Conservation (phyloP, 2,329 filamentous ascomycete species). For the Chaetothyriales sp. region DNA sequence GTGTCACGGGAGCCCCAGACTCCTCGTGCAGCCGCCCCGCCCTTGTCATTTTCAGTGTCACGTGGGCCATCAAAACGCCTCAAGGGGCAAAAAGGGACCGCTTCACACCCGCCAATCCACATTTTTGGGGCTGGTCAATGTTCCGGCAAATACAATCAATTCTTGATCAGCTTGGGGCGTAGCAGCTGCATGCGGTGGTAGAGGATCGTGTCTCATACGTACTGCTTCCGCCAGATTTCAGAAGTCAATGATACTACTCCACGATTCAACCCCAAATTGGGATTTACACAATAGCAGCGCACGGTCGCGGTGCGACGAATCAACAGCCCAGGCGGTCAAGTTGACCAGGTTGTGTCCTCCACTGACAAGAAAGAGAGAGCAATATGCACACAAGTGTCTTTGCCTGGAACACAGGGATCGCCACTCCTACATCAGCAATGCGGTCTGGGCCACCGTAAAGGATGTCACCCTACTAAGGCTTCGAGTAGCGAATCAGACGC, state of each 20-base stretch:
- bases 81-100: no score
- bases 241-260: not conserved
- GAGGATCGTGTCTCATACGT: not conserved
- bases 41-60: not conserved
- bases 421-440: not conserved
- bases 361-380: not conserved
- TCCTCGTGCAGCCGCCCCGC: no score
- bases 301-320: not conserved
- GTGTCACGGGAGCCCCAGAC: not conserved
- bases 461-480: not conserved
- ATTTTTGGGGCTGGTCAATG: no score
- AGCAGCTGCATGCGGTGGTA: not conserved
- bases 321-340: not conserved
- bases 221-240: not conserved
- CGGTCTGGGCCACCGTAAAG: not conserved
- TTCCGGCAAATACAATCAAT: not conserved
- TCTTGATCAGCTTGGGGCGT: no score
- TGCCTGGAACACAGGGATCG: not conserved
- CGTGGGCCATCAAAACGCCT: not conserved
- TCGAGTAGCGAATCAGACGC: not conserved
- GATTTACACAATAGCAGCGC: not conserved
- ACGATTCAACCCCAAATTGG: not conserved
- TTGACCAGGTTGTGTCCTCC: not conserved
- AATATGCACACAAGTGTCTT: not conserved
- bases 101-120: not conserved